Conservation (phyloP, 345 rosid species). For the Anacardium occidentale region DNA sequence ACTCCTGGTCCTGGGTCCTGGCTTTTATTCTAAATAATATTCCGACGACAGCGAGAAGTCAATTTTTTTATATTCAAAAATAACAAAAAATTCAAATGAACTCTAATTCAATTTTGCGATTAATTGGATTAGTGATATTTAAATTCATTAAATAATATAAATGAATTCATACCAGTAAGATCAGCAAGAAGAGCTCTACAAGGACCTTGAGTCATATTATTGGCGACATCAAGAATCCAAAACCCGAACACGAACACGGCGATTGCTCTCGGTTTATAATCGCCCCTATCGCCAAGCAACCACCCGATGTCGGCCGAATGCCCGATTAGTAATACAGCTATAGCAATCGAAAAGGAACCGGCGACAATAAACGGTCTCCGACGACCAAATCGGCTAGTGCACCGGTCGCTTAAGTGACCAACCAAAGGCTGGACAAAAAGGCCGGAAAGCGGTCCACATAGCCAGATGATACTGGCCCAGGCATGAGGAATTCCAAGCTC, state of each 20-base stretch:
- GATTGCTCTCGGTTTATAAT: conserved; percentile 66
- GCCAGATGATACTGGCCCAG: conserved; percentile 97
- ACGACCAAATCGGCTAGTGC: conserved; percentile 85
- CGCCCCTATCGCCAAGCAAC: conserved; percentile 67
- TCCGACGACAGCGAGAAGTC: background rate
- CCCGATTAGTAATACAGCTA: conserved; percentile 69
- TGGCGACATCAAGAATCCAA: conserved; percentile 91
- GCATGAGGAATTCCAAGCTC: conserved; percentile 96
- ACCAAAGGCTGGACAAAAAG: conserved; percentile 85
- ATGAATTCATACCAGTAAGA: conserved; percentile 65
- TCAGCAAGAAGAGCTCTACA: conserved; percentile 95
- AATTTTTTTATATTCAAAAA: background rate
- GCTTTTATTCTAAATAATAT: background rate
- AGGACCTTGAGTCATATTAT: conserved; percentile 93
- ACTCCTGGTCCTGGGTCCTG: background rate
- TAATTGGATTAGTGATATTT: background rate
- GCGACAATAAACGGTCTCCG: conserved; percentile 75
- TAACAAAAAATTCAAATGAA: background rate
- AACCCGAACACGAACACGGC: conserved; percentile 78
- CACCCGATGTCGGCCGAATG: conserved; percentile 91
- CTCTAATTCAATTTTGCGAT: conserved; percentile 9
- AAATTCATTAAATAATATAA: background rate
- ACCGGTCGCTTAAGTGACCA: conserved; percentile 87
- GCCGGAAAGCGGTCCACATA: conserved; percentile 96
- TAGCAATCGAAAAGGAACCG: conserved; percentile 56